Conservation (phyloP, 805 yeast species). For the Spathaspora passalidarum region DNA sequence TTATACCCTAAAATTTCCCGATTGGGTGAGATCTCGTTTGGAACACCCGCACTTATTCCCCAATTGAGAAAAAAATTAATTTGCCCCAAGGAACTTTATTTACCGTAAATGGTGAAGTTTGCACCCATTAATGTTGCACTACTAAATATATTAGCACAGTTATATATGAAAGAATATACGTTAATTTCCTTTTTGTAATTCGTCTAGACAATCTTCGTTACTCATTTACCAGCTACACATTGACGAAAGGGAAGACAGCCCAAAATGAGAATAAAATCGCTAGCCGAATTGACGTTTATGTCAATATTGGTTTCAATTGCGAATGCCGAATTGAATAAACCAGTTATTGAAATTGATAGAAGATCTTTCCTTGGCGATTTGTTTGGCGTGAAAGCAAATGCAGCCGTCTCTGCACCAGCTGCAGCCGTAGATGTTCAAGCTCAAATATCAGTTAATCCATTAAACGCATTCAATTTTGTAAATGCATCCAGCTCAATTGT, state of each 20-base stretch:
- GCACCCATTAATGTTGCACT: not conserved
- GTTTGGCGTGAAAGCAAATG: no score
- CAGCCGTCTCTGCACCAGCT: no score
- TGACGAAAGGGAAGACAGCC: no score
- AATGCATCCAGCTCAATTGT: no score
- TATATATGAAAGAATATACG: not conserved
- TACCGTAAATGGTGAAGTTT: not conserved
- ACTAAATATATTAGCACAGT: not conserved
- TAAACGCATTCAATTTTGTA: no score
- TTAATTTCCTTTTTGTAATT: no score
- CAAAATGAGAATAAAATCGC: not conserved
- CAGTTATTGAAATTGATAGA: not conserved
- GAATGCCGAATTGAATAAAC: not conserved
- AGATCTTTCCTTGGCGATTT: not conserved
- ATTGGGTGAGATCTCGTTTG: not conserved
- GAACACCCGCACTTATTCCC: not conserved
- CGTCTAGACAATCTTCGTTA: not conserved
- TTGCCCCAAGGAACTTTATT: not conserved
- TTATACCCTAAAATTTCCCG: slow-evolving; percentile 1
- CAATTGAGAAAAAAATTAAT: not conserved
- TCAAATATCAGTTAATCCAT: no score
- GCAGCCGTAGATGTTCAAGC: no score
- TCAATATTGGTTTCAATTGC: not conserved
- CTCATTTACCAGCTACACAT: not conserved
- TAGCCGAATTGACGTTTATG: not conserved